These are phyloP conservation scores for Lichenothelia convexa DNA, from an alignment of 495 filamentous ascomycete species.

Conservation along the genomic window DNA sequence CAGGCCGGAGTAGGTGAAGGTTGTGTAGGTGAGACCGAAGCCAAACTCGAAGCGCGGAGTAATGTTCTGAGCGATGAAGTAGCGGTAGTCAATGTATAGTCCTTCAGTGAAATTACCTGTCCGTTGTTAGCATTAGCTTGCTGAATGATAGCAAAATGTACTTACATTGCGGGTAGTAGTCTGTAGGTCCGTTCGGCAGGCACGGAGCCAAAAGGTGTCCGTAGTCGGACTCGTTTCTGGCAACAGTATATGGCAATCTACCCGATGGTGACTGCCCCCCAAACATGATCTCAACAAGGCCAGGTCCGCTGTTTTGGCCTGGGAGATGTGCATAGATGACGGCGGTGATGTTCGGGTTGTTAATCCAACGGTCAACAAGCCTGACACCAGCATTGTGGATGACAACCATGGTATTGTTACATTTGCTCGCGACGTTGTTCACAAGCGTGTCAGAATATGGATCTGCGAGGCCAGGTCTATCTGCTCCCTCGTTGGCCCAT, in stretches of 20 bases:
- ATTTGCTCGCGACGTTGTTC: conserved; percentile 11
- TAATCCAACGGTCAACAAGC: conserved; percentile 13
- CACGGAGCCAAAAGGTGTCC: conserved; percentile 28
- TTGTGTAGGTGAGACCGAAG: conserved; percentile 53
- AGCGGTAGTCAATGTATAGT: conserved; percentile 17
- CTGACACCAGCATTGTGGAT: conserved; percentile 14
- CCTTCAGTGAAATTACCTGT: conserved; percentile 16
- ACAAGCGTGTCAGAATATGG: conserved; percentile 8
- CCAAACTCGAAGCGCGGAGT: conserved; percentile 35
- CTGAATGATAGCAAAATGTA: conserved; percentile 1
- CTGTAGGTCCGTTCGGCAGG: conserved; percentile 3
- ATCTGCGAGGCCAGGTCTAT: conserved; percentile 4
- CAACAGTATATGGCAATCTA: conserved; percentile 13
- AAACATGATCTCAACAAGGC: conserved; percentile 12
- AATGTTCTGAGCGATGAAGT: conserved; percentile 13
- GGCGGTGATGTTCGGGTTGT: conserved; percentile 23
- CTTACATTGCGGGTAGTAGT: background rate
- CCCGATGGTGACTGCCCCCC: conserved; percentile 10
- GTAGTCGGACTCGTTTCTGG: conserved; percentile 5
- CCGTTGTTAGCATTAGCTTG: too few species aligned
- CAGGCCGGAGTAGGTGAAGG: conserved; percentile 51
- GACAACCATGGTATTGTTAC: conserved; percentile 14
- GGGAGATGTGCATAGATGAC: conserved; percentile 14
- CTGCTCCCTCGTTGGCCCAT: background rate
- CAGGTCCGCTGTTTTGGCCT: conserved; percentile 13